Percentiles rank a stretch among this genome's conserved stretches.
These are phyloP conservation scores for Claviceps purpurea DNA, from an alignment of 2,329 filamentous ascomycete genomes.

Conservation along the genomic window DNA sequence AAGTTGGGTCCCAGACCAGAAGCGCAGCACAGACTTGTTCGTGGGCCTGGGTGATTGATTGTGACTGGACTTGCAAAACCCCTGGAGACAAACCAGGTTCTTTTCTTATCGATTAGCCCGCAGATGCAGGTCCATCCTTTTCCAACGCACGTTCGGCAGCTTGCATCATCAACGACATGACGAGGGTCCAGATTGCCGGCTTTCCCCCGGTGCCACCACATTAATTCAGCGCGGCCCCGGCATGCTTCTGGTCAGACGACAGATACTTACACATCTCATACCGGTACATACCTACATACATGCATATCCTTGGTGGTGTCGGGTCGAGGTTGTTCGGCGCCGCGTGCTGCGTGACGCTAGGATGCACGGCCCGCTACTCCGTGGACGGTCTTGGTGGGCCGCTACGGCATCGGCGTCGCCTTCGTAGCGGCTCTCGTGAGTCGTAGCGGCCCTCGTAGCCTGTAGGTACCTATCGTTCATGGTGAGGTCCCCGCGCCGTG, in stretches of 20 bases:
- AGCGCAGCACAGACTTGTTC: neutral
- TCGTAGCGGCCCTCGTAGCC: too few species aligned
- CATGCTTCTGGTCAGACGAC: too few species aligned
- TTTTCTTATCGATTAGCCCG: conserved; percentile 3
- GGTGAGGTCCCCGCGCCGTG: too few species aligned
- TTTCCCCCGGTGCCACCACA: too few species aligned
- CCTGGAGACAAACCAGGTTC: conserved; percentile 3
- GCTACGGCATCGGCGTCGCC: neutral
- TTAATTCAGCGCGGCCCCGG: too few species aligned
- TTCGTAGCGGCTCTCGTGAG: too few species aligned
- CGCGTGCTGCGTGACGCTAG: neutral
- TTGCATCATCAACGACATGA: neutral
- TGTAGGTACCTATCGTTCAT: too few species aligned
- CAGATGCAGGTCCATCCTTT: neutral
- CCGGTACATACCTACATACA: neutral
- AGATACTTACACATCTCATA: neutral
- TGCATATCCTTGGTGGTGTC: neutral
- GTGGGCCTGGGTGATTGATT: neutral
- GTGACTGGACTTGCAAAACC: conserved; percentile 1
- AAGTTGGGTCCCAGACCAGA: neutral
- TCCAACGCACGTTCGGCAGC: neutral
- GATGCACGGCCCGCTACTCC: neutral
- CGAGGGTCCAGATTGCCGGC: neutral
- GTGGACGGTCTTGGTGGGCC: neutral
- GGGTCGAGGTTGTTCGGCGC: too few species aligned